Conservation (phyloP, 345 rosid species). For the Eucalyptus brandiana region DNA sequence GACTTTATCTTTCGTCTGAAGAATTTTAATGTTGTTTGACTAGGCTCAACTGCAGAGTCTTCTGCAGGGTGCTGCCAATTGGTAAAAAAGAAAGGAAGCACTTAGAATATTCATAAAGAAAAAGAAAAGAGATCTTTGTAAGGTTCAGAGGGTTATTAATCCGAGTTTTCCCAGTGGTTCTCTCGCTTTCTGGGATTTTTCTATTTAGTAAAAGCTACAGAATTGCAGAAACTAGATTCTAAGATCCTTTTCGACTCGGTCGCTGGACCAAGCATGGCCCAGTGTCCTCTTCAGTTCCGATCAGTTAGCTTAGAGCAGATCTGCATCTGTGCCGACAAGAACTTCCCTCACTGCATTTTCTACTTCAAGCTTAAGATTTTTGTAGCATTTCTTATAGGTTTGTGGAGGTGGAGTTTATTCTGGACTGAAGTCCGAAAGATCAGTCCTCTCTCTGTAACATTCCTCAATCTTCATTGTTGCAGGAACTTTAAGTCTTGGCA, state of each 20-base stretch:
- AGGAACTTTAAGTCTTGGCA: slow-evolving; percentile 17
- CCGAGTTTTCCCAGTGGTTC: neutral
- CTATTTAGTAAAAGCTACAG: neutral
- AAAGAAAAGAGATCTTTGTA: neutral
- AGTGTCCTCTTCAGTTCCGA: neutral
- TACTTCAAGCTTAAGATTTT: neutral
- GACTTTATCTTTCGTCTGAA: neutral
- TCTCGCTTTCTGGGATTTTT: neutral
- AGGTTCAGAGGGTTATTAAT: neutral
- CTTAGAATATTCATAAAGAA: neutral
- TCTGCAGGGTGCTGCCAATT: neutral
- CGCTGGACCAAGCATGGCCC: neutral
- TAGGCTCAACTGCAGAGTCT: neutral
- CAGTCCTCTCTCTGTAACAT: neutral
- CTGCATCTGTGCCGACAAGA: neutral
- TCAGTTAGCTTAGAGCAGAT: neutral
- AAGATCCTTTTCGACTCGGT: neutral
- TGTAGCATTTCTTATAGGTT: neutral
- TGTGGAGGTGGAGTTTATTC: neutral
- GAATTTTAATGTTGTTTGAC: neutral
- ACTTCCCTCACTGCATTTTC: neutral
- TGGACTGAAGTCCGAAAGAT: neutral
- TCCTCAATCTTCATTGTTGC: neutral
- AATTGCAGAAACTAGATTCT: neutral
- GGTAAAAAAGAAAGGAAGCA: neutral